These are phyloP conservation scores for Kwoniella sp. DNA, from an alignment of 768 basidiomycete genomes.

Conservation along the genomic window DNA sequence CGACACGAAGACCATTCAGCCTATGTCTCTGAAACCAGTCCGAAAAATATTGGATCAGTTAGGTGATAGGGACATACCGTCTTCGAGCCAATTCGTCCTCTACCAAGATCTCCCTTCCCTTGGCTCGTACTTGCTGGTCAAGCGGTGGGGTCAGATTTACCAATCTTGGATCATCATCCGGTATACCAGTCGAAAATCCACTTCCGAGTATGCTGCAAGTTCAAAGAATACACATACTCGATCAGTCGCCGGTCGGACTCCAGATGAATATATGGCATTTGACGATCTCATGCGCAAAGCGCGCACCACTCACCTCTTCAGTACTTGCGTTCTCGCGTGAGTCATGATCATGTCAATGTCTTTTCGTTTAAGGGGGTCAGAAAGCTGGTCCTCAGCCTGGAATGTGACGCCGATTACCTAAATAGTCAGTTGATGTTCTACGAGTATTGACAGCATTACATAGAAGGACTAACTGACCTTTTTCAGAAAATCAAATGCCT, in stretches of 20 bases:
- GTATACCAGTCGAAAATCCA: conserved; percentile 45
- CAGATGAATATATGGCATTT: too few species aligned
- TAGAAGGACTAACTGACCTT: conserved; percentile 45
- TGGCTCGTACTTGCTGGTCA: conserved; percentile 46
- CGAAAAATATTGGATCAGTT: background rate
- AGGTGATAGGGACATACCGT: conserved; percentile 30
- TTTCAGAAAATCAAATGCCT: conserved; percentile 56
- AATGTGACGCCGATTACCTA: conserved; percentile 1
- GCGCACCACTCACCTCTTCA: conserved; percentile 46
- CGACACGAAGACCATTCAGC: too few species aligned
- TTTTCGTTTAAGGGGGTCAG: conserved; percentile 42
- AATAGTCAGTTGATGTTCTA: conserved; percentile 18
- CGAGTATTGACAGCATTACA: too few species aligned
- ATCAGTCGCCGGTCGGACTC: too few species aligned
- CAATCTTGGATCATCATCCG: conserved; percentile 50
- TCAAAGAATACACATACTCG: too few species aligned
- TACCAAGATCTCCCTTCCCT: conserved; percentile 51
- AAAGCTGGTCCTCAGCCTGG: conserved; percentile 51
- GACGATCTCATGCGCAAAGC: too few species aligned
- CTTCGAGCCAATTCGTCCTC: conserved; percentile 51
- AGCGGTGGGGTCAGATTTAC: conserved; percentile 44
- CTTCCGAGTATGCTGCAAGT: conserved; percentile 43
- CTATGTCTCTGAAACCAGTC: too few species aligned
- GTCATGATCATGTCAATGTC: conserved; percentile 55
- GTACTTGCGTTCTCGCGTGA: conserved; percentile 47